Percentiles rank a stretch among this genome's conserved stretches.
phyloP scores from a whole-genome alignment of 768 basidiomycete genomes.

The Steccherinum ochraceum region DNA sequence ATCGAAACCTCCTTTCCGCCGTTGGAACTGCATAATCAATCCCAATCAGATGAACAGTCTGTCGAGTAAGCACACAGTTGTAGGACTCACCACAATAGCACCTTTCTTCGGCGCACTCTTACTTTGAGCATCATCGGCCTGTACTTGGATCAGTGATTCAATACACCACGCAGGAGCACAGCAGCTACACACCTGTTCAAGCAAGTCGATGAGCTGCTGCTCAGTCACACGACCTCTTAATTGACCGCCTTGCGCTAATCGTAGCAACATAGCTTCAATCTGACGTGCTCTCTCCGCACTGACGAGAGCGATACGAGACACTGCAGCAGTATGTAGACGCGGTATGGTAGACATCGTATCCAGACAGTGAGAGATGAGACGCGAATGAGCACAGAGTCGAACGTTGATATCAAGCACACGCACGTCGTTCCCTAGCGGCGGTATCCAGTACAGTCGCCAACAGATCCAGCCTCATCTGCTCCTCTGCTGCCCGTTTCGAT shows the following conservation, averaged over 20 bases:
- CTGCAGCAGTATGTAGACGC: too few relatives aligned
- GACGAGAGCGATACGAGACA: conserved; percentile 83
- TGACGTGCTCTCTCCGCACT: conserved; percentile 75
- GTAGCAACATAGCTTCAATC: conserved; percentile 70
- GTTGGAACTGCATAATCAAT: conserved; percentile 21
- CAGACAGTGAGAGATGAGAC: background rate
- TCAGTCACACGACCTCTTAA: conserved; percentile 73
- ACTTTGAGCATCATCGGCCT: conserved; percentile 40
- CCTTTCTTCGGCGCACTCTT: conserved; percentile 31
- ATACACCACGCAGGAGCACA: background rate
- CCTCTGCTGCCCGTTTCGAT: conserved; percentile 56
- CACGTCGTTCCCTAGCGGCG: conserved; percentile 78
- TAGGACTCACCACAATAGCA: conserved; percentile 31
- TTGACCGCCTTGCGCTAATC: conserved; percentile 84
- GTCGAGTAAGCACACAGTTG: too few relatives aligned
- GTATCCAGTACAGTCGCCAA: conserved; percentile 73
- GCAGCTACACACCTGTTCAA: conserved; percentile 65
- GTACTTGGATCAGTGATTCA: conserved; percentile 3
- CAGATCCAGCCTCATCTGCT: conserved; percentile 70
- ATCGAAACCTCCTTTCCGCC: conserved; percentile 28
- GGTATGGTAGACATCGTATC: background rate
- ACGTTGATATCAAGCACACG: conserved; percentile 10
- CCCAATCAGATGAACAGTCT: too few relatives aligned
- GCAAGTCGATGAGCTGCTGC: conserved; percentile 73
- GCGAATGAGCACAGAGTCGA: background rate